Evolutionary conservation across 257 asterid genomes (phyloP).

Genomic region (Jacaranda copaia): DNA sequence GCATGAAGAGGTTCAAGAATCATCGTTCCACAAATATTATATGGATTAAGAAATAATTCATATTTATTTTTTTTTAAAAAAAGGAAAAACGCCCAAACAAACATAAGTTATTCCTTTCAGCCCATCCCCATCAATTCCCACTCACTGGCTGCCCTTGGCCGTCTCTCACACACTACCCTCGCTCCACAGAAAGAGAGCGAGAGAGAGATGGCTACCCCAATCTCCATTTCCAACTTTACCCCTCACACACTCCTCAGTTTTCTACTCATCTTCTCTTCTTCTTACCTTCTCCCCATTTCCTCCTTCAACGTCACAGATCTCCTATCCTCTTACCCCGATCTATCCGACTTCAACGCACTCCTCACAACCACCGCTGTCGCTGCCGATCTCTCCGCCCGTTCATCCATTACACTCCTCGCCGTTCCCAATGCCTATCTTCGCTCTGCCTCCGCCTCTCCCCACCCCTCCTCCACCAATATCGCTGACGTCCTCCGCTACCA

Average conservation of each 20-base stretch:
- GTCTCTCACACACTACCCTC: too few species aligned
- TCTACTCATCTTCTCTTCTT: slow-evolving; percentile 41
- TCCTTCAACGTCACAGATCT: slow-evolving; percentile 51
- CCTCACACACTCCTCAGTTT: slow-evolving; percentile 42
- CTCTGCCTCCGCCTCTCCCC: slow-evolving; percentile 37
- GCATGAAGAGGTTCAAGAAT: too few species aligned
- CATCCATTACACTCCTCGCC: slow-evolving; percentile 58
- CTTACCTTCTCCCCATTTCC: slow-evolving; percentile 25
- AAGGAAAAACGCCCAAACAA: too few species aligned
- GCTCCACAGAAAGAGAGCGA: too few species aligned
- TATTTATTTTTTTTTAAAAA: too few species aligned
- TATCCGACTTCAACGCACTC: slow-evolving; percentile 55
- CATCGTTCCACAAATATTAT: too few species aligned
- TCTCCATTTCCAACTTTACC: slow-evolving; percentile 50
- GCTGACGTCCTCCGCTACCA: slow-evolving; percentile 71
- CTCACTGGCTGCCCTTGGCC: too few species aligned
- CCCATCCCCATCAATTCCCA: too few species aligned
- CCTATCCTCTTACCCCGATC: slow-evolving; percentile 49
- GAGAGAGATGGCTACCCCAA: slow-evolving; percentile 45
- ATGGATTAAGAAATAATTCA: too few species aligned
- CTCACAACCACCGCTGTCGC: slow-evolving; percentile 60
- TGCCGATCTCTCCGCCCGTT: slow-evolving; percentile 53
- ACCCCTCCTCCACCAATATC: slow-evolving; percentile 44
- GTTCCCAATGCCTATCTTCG: slow-evolving; percentile 59
- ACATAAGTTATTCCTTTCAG: too few species aligned